phyloP scores from a whole-genome alignment of 2,329 filamentous ascomycete species.

The Cryphonectria radicalis region DNA sequence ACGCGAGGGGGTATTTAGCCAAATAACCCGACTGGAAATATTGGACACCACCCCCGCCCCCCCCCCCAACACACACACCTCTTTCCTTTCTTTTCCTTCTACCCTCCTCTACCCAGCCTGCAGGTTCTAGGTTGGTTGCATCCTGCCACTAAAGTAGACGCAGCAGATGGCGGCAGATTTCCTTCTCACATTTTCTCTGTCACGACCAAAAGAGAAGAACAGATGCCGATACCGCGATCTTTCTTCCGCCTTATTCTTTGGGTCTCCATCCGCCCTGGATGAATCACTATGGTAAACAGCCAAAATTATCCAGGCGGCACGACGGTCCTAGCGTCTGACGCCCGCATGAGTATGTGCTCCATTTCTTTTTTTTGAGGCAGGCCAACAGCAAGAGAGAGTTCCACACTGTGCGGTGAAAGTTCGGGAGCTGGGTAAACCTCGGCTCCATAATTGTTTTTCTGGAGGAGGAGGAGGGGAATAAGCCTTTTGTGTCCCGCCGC shows the following conservation, averaged over 20 bases:
- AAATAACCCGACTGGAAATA: slow-evolving; percentile 20
- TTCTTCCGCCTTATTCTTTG: not conserved
- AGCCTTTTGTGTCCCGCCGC: not conserved
- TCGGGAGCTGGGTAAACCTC: slow-evolving; percentile 24
- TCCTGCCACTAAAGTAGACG: not conserved
- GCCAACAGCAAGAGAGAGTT: slow-evolving; percentile 1
- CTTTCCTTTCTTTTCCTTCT: not conserved
- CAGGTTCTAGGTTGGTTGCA: not conserved
- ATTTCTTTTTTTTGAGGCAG: not conserved
- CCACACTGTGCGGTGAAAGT: slow-evolving; percentile 18
- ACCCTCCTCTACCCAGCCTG: not conserved
- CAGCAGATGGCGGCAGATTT: not conserved
- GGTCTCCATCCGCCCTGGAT: not conserved
- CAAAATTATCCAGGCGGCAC: slow-evolving; percentile 22
- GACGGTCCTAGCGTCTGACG: slow-evolving; percentile 21
- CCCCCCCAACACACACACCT: too few relatives aligned
- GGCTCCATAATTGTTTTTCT: slow-evolving; percentile 12
- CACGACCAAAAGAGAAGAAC: not conserved
- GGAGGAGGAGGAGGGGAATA: not conserved
- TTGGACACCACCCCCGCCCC: not conserved
- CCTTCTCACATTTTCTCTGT: not conserved
- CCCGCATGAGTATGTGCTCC: not conserved
- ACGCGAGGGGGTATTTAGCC: slow-evolving; percentile 8
- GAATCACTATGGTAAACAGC: not conserved
- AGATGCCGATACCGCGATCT: slow-evolving; percentile 9